These are phyloP conservation scores for Ceratopteris richardii DNA, from an alignment of 75 land plant species.

Conservation along the genomic window DNA sequence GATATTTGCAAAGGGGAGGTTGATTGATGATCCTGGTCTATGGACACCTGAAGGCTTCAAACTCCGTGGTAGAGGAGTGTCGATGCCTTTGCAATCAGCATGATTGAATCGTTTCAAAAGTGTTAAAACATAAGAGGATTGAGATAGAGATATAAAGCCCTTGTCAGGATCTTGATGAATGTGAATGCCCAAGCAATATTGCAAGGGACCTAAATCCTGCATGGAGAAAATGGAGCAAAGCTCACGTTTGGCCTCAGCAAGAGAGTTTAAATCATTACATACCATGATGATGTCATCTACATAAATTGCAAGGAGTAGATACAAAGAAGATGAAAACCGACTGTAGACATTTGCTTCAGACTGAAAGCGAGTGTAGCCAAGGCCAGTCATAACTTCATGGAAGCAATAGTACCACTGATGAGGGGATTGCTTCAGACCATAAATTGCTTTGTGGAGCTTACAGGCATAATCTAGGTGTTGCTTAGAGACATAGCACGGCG, in stretches of 20 bases:
- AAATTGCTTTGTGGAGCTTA: conserved; percentile 7
- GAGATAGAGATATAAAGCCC: not conserved
- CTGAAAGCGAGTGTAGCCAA: not conserved
- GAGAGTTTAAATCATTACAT: not conserved
- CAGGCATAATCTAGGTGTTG: conserved; percentile 9
- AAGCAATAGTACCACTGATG: conserved; percentile 11
- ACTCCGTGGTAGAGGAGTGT: not conserved
- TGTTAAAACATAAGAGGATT: too few relatives aligned
- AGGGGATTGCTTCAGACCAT: conserved; percentile 20
- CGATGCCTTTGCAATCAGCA: too few relatives aligned
- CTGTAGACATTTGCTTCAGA: conserved; percentile 3
- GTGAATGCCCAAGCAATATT: too few relatives aligned
- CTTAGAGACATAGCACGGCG: not conserved
- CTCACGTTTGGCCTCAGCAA: not conserved
- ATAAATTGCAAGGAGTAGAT: not conserved
- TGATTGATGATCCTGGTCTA: too few relatives aligned
- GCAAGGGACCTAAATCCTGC: too few relatives aligned
- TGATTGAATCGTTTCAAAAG: too few relatives aligned
- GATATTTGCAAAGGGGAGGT: not conserved
- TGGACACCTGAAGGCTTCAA: too few relatives aligned
- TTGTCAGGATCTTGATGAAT: too few relatives aligned
- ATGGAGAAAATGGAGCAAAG: too few relatives aligned
- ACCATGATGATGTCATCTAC: not conserved
- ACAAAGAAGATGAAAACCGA: not conserved
- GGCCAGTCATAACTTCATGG: conserved; percentile 4